These are phyloP conservation scores for Vitis amurensis DNA, from an alignment of 164 flowering plant species.

Conservation along the genomic window DNA sequence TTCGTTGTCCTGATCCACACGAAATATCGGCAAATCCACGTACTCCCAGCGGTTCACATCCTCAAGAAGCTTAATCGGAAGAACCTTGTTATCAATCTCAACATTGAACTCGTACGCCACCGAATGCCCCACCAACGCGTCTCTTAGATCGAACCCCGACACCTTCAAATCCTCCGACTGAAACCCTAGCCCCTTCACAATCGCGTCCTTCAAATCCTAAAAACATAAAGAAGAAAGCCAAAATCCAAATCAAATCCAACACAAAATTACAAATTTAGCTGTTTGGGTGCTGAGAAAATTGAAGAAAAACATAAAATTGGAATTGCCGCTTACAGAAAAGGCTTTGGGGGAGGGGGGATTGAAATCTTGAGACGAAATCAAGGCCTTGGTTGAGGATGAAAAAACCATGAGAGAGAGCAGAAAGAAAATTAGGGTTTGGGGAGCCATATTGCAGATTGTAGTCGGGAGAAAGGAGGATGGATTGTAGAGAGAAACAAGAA, in stretches of 20 bases:
- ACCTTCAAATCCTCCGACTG: conserved; percentile 77
- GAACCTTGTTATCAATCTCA: conserved; percentile 64
- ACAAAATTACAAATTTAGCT: not conserved
- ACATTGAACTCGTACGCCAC: conserved; percentile 86
- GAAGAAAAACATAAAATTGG: not conserved
- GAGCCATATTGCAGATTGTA: not conserved
- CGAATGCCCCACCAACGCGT: conserved; percentile 76
- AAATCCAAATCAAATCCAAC: not conserved
- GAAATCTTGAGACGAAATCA: conserved; percentile 29
- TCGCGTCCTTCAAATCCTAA: conserved; percentile 86
- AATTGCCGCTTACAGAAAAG: conserved; percentile 51
- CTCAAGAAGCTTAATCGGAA: conserved; percentile 85
- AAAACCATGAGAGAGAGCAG: conserved; percentile 25
- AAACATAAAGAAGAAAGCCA: conserved; percentile 1
- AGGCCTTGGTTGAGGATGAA: conserved; percentile 27
- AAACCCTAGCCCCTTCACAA: conserved; percentile 81
- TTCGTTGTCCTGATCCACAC: conserved; percentile 39
- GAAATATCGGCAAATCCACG: conserved; percentile 81
- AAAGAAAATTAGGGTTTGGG: conserved; percentile 2
- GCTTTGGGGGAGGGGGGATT: conserved; percentile 59
- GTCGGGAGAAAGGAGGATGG: not conserved
- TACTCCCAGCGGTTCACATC: conserved; percentile 85
- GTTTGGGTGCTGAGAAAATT: too few relatives aligned
- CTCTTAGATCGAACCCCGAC: conserved; percentile 71
- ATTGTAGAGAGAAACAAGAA: too few relatives aligned